Conservation (phyloP, 75 land plant genomes). For the Selaginella moellendorffii region DNA sequence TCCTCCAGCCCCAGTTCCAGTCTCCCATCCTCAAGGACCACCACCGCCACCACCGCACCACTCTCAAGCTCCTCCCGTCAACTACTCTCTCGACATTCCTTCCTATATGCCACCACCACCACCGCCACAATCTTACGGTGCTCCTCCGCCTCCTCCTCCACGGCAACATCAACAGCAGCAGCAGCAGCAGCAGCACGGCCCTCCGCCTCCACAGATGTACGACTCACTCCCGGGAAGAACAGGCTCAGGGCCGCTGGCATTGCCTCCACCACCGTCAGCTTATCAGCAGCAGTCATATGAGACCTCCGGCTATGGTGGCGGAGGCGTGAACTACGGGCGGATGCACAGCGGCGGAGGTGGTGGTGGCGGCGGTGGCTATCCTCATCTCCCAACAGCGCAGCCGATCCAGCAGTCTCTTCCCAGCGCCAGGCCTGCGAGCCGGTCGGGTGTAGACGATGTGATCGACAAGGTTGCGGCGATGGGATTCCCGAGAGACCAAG, state of each 20-base stretch:
- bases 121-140: conserved; percentile 20
- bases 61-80: conserved; percentile 16
- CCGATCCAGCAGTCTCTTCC: conserved; percentile 32
- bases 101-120: conserved; percentile 18
- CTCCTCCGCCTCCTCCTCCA: conserved; percentile 25
- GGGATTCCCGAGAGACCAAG: conserved; percentile 93
- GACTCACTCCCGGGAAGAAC: conserved; percentile 10
- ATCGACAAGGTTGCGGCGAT: conserved; percentile 75
- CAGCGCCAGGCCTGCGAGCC: conserved; percentile 41
- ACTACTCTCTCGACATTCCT: conserved; percentile 10
- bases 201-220: conserved; percentile 21
- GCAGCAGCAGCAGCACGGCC: conserved; percentile 20
- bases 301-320: conserved; percentile 18
- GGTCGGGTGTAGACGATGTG: conserved; percentile 80
- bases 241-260: conserved; percentile 27
- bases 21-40: no score
- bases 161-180: conserved; percentile 25
- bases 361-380: conserved; percentile 43
- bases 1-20: no score
- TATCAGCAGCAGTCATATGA: conserved; percentile 35
- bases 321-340: no score
- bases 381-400: conserved; percentile 75
- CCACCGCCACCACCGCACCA: conserved; percentile 20
- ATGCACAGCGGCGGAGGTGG: conserved; percentile 36
- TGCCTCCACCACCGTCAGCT: conserved; percentile 26